Base-by-base conservation (phyloP, 2,329 filamentous ascomycete genomes). In the Fusarium citri region DNA sequence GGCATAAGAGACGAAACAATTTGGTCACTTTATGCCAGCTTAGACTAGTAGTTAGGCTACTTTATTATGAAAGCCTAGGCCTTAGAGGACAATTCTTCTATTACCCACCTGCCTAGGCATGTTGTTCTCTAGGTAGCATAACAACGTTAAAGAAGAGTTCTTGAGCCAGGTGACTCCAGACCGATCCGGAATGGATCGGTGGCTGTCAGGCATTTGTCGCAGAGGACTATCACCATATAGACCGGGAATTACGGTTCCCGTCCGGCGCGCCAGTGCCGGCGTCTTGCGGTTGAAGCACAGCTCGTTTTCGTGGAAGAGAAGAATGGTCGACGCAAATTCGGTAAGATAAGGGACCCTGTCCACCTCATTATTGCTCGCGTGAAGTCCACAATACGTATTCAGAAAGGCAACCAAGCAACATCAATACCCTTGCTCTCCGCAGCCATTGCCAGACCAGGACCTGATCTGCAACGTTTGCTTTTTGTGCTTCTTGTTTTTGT, bases 131-230 rank as follows among this genome's bases (percentile, higher is more conserved):
- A 56, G 60, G 57, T 40, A 47, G 18, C 5, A 18, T 37, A 37
- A 37, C 16, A 51, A 28, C 15, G 25, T 18, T 42, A 53, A 46
- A 57, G 53, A 45, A 66, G 59, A 49, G 55, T 47, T 48, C 28
- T 41, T 59, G 30, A 41, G 15, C 10, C n/a, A n/a, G 23, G n/a
- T 26, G 34, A 25, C 18, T 22, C 34, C 14, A 18, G 34, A 34
- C 64, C 63, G 64, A 64, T 20, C 60, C 63, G 72, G 55, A 55
- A 55, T 51, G 40, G 46, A 30, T 64, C 58, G 65, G 68, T 64
- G 45, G 46, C 54, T 50, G 53, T 34, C 54, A 51, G 51, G 26
- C 46, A 51, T 46, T 54, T 58, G 23, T 42, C 50, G 47, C 66
- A 59, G 59, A 55, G 49, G 26, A 31, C 31, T 34, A 55, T 59